phyloP scores from a whole-genome alignment of 371 early-diverging fungal genomes.

The Actinomucor elegans region DNA sequence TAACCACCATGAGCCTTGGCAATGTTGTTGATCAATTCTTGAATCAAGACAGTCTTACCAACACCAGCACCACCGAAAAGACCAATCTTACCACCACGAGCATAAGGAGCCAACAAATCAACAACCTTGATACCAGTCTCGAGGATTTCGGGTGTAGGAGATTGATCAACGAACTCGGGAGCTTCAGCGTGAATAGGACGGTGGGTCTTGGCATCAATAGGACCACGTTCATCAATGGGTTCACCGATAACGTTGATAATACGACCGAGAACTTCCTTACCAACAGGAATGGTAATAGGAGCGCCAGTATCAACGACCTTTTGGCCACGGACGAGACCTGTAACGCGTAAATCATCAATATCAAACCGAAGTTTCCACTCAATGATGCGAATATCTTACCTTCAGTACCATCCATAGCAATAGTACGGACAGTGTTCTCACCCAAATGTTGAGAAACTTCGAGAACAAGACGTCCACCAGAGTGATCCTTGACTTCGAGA shows the following conservation, averaged over 20 bases:
- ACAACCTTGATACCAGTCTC: slow-evolving; percentile 99
- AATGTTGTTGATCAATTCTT: slow-evolving; percentile 97
- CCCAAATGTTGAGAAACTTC: slow-evolving; percentile 98
- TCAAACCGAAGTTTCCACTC: not conserved
- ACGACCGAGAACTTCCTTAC: slow-evolving; percentile 94
- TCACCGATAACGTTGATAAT: slow-evolving; percentile 99
- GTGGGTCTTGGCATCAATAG: slow-evolving; percentile 86
- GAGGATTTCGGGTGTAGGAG: slow-evolving; percentile 93
- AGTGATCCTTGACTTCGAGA: slow-evolving; percentile 87
- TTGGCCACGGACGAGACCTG: slow-evolving; percentile 97
- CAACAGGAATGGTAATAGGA: slow-evolving; percentile 94
- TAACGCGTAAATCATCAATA: slow-evolving; percentile 26
- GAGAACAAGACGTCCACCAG: slow-evolving; percentile 85
- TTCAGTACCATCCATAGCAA: slow-evolving; percentile 97
- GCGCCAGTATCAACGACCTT: slow-evolving; percentile 91
- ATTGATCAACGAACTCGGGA: slow-evolving; percentile 95
- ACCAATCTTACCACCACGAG: slow-evolving; percentile 98
- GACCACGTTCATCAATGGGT: slow-evolving; percentile 97
- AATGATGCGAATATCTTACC: slow-evolving; percentile 13
- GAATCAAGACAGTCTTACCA: slow-evolving; percentile 98
- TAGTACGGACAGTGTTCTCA: slow-evolving; percentile 98
- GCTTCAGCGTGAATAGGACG: slow-evolving; percentile 93
- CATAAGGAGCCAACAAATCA: slow-evolving; percentile 97
- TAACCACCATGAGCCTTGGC: slow-evolving; percentile 98
- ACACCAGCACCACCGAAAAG: slow-evolving; percentile 98